Conservation (phyloP, 2,329 filamentous ascomycete genomes). For the Neopestalotiopsis sp. region DNA sequence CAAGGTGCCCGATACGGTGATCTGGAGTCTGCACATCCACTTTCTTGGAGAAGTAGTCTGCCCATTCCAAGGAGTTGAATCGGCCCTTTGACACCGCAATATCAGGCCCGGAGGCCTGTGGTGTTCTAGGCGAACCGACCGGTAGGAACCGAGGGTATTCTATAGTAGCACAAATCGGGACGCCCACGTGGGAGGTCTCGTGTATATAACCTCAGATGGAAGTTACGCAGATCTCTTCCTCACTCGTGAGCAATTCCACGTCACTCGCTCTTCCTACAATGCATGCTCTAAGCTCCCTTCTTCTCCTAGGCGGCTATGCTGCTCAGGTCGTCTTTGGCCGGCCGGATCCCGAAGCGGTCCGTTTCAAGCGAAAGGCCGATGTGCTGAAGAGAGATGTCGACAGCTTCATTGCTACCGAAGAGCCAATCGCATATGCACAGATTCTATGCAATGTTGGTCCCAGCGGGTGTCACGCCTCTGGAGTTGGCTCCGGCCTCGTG, state of each 20-base stretch:
- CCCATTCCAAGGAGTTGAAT: conserved; percentile 2
- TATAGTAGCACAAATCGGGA: conserved; percentile 12
- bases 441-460: conserved; percentile 67
- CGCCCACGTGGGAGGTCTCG: conserved; percentile 21
- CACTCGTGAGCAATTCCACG: conserved; percentile 29
- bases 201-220: conserved; percentile 36
- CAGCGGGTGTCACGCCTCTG: conserved; percentile 53
- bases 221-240: conserved; percentile 21
- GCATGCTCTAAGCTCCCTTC: conserved; percentile 54
- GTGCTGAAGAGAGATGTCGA: conserved; percentile 56
- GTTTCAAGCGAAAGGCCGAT: conserved; percentile 37
- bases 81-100: conserved; percentile 20
- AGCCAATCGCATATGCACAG: conserved; percentile 54
- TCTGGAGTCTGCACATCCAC: background rate
- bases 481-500: conserved; percentile 56
- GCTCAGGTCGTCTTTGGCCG: conserved; percentile 57
- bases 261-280: conserved; percentile 48
- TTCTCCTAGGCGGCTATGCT: conserved; percentile 57
- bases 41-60: background rate
- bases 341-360: conserved; percentile 41
- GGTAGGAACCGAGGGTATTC: conserved; percentile 15
- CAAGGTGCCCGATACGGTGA: background rate
- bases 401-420: conserved; percentile 58
- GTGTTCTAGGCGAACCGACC: conserved; percentile 1
- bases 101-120: background rate